Evolutionary conservation across 441 rosid genomes (phyloP), one percentile per base, ranked within the genome.

Genomic region (Euphorbia celastroides): DNA sequence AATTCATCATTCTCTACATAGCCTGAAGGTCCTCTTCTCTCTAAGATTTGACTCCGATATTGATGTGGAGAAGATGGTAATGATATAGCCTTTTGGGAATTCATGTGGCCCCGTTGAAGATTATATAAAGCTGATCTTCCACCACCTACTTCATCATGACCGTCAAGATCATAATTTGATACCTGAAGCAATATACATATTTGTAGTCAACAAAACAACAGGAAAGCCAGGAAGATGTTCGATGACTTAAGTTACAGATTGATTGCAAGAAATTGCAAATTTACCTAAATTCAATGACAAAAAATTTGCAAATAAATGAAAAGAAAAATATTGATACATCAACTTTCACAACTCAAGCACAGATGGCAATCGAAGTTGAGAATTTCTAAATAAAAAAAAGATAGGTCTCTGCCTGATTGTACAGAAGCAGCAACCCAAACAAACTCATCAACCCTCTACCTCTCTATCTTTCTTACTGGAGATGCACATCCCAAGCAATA

Each of bases 51-150:
- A 72, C 81, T 79, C 73, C 89, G 80, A 73, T 89, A 89, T 72
- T 85, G 83, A 64, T 91, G 97, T 17, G 99, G 98, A 65, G 98
- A 93, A 23, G 99, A 89, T 5, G 98, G 98, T 64, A 96, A 75
- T 42, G 99, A 96, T 23, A 89, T 87, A 72, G 99, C 97, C 78
- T 86, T 96, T 71, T 87, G 97, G 60, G 98, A 85, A 83, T 83
- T 83, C 58, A 82, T 57, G 67, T 78, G 84, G 65, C 80, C 87
- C 74, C 81, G 74, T 48, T 83, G 79, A 72, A 79, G 83, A 69
- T 76, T 67, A 69, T 74, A 85, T 64, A 81, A 65, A 25, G 80
- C 80, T 57, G 99, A 83, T 71, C 85, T 88, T 78, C 83, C 85
- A 64, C 86, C 88, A 67, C 91, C 80, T 68, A 88, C 75, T 64